A percentile compares a stretch with the other conserved stretches of the same genome.
Conservation (phyloP, 441 rosid species). For the Breynia disticha region DNA sequence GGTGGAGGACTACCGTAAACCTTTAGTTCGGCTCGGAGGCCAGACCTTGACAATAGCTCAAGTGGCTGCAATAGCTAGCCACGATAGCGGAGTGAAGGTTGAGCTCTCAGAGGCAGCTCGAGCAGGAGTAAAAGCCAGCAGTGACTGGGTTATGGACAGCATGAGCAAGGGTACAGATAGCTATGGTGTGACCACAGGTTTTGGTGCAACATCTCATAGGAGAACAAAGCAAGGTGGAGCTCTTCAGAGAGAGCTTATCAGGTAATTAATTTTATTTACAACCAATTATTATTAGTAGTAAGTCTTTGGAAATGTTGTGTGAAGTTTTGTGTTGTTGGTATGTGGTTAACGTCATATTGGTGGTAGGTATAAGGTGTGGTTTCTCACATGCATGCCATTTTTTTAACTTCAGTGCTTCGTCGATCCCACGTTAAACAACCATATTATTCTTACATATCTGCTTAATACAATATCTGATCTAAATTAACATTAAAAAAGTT, state of each 20-base stretch:
- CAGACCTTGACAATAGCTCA: conserved; percentile 52
- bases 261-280: conserved; percentile 21
- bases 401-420: too few relatives aligned
- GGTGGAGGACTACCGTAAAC: conserved; percentile 50
- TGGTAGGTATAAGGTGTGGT: too few relatives aligned
- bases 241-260: conserved; percentile 50
- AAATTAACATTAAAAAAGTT: too few relatives aligned
- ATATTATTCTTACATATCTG: too few relatives aligned
- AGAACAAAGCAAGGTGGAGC: conserved; percentile 62
- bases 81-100: conserved; percentile 23
- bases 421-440: too few relatives aligned
- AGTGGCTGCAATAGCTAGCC: conserved; percentile 40
- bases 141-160: conserved; percentile 69
- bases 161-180: conserved; percentile 57
- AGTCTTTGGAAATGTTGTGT: too few relatives aligned
- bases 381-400: too few relatives aligned
- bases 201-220: conserved; percentile 62
- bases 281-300: too few relatives aligned
- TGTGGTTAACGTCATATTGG: too few relatives aligned
- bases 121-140: conserved; percentile 54
- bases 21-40: conserved; percentile 49
- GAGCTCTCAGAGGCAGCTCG: conserved; percentile 51
- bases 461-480: too few relatives aligned
- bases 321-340: too few relatives aligned
- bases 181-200: conserved; percentile 64